These are phyloP conservation scores for Ormosia semicastrata DNA, from an alignment of 306 rosid species.

Conservation along the genomic window DNA sequence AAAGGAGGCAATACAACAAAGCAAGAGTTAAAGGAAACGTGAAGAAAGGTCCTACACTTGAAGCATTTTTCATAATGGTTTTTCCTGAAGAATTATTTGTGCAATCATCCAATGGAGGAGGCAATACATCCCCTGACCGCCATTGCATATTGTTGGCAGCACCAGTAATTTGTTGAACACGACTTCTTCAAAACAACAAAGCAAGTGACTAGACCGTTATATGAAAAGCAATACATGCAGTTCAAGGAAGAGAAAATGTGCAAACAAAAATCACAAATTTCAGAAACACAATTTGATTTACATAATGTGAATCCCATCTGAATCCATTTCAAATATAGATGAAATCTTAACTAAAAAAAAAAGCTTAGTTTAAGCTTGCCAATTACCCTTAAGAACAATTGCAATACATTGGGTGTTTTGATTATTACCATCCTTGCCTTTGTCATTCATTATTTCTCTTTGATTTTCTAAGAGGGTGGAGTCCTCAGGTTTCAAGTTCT, in stretches of 20 bases:
- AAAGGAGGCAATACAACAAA: background rate
- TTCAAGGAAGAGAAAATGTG: background rate
- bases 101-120: conserved; percentile 79
- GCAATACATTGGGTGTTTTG: background rate
- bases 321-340: background rate
- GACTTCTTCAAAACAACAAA: conserved; percentile 63
- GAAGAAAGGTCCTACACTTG: conserved; percentile 60
- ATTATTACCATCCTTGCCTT: background rate
- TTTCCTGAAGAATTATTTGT: conserved; percentile 48
- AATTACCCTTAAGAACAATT: background rate
- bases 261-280: background rate
- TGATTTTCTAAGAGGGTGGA: background rate
- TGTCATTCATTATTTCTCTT: background rate
- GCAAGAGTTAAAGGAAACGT: background rate
- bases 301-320: background rate
- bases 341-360: no score
- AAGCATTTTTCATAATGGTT: conserved; percentile 50
- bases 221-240: conserved; percentile 3
- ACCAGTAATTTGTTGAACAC: conserved; percentile 87
- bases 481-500: background rate
- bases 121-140: conserved; percentile 76
- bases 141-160: conserved; percentile 60
- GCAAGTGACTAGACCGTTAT: conserved; percentile 38
- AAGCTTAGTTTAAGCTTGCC: background rate
- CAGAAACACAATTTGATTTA: background rate